phyloP scores from a whole-genome alignment of 2,329 filamentous ascomycete species.

The Coniochaeta hoffmannii region DNA sequence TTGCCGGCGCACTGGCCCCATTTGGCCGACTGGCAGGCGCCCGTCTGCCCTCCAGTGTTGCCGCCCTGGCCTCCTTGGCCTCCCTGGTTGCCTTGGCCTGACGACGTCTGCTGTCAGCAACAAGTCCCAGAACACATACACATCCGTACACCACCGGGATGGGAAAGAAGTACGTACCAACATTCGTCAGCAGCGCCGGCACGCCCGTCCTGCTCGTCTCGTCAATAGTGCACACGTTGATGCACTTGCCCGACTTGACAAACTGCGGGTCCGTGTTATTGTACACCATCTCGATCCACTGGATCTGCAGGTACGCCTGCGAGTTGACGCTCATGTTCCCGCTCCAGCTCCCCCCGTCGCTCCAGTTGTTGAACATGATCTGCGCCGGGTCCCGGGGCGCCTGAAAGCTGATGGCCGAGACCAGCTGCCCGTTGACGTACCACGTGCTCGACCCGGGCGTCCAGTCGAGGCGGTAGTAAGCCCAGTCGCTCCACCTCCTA shows the following conservation, averaged over 20 bases:
- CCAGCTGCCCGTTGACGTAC: conserved; percentile 38
- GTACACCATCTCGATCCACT: conserved; percentile 45
- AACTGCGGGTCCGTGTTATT: conserved; percentile 24
- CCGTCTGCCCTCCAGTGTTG: conserved; percentile 11
- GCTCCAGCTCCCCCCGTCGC: conserved; percentile 42
- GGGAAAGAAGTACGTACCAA: background rate
- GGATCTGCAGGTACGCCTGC: conserved; percentile 38
- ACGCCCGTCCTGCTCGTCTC: conserved; percentile 25
- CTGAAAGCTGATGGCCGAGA: conserved; percentile 37
- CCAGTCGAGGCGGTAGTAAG: conserved; percentile 46
- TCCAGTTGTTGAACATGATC: conserved; percentile 45
- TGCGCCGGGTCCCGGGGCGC: conserved; percentile 37
- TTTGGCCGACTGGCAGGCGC: conserved; percentile 16
- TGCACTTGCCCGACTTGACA: conserved; percentile 16
- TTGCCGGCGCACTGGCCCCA: conserved; percentile 31
- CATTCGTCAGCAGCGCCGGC: conserved; percentile 22
- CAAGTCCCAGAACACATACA: background rate
- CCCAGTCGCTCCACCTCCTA: conserved; percentile 37
- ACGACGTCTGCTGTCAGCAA: background rate
- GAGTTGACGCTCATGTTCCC: conserved; percentile 34
- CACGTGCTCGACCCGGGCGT: conserved; percentile 35
- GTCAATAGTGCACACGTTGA: conserved; percentile 30
- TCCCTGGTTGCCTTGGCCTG: conserved; percentile 3
- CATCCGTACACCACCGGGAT: too few species aligned
- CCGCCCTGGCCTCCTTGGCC: conserved; percentile 4